Base-by-base conservation (phyloP, 2,329 filamentous ascomycete genomes). In the Pseudogymnoascus sp. region DNA sequence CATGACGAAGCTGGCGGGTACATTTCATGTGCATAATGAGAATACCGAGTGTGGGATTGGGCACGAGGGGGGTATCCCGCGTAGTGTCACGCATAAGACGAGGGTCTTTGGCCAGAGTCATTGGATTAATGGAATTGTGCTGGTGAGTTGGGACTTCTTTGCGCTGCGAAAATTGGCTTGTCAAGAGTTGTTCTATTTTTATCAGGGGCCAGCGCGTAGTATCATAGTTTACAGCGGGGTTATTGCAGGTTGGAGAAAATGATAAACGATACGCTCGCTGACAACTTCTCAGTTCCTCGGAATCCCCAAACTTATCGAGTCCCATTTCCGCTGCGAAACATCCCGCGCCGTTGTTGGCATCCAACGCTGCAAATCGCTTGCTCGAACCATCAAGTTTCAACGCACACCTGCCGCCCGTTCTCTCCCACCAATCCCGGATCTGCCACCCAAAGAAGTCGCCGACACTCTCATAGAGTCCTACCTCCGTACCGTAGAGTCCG, bases 91-190 rank as follows among this genome's bases (percentile, higher is more conserved):
- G 18, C 81, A 84, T 65, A 87, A 87, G 68, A 80, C 79, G 0
- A 77, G 83, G 0, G 69, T 85, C 0, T 83, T 85, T 67, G 84
- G 84, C 0, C 79, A 79, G 68, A 84, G 81, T 31, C 82, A 85
- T 67, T 85, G 82, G 79, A 77, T 84, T n/a, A 82, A 80, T 64
- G 76, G 75, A 1, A 70, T 81, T 9, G 67, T 74, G 0, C 66
- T 82, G 49, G 81, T 84, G 68, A 70, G 77, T 65, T 34, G n/a
- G 16, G 56, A 3, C 18, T 23, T 36, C 18, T 23, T 36, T 37
- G 14, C 60, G 7, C 25, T 12, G 18, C 5, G 14, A 23, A 9
- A 34, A 38, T 6, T 69, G 67, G 72, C 68, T 61, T 66, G 63
- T 40, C 67, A 66, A 60, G 63, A 69, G 6, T 66, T 68, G n/a